Percentiles rank a stretch among this genome's conserved stretches.
Evolutionary conservation across 2,329 filamentous ascomycete genomes (phyloP).

Genomic region (Xylariaceae sp.): DNA sequence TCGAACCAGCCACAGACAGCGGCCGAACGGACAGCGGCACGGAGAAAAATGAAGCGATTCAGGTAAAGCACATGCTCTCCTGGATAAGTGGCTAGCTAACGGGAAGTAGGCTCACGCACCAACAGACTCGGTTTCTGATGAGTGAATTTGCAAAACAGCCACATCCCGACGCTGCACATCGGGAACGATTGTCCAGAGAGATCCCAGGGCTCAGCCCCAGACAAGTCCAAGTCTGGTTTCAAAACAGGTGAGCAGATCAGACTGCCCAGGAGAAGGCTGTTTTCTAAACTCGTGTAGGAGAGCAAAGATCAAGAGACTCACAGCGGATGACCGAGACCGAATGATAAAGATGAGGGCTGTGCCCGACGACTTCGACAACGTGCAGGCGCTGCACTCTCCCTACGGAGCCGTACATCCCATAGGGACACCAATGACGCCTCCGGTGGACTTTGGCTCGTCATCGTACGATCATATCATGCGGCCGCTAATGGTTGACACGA

Average conservation of each 20-base stretch:
- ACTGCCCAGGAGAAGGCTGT: background rate
- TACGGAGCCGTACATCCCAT: slow-evolving; percentile 54
- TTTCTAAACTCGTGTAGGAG: slow-evolving; percentile 37
- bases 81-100: too few relatives aligned
- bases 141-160: slow-evolving; percentile 94
- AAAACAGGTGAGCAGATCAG: slow-evolving; percentile 66
- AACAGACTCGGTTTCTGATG: slow-evolving; percentile 96
- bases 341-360: slow-evolving; percentile 68
- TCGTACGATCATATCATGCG: slow-evolving; percentile 57
- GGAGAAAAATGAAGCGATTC: slow-evolving; percentile 71
- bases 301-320: slow-evolving; percentile 65
- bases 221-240: slow-evolving; percentile 97
- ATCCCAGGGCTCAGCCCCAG: slow-evolving; percentile 87
- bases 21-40: slow-evolving; percentile 42
- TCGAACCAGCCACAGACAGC: slow-evolving; percentile 18
- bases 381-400: slow-evolving; percentile 60
- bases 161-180: slow-evolving; percentile 84
- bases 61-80: slow-evolving; percentile 54
- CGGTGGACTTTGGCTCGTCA: slow-evolving; percentile 39
- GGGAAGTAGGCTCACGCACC: slow-evolving; percentile 69
- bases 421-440: slow-evolving; percentile 38
- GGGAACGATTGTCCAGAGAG: slow-evolving; percentile 78
- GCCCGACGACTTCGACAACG: slow-evolving; percentile 63
- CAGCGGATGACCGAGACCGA: slow-evolving; percentile 60
- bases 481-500: slow-evolving; percentile 60